Conservation (phyloP, 2,329 filamentous ascomycete species). For the Pseudocercospora musae region DNA sequence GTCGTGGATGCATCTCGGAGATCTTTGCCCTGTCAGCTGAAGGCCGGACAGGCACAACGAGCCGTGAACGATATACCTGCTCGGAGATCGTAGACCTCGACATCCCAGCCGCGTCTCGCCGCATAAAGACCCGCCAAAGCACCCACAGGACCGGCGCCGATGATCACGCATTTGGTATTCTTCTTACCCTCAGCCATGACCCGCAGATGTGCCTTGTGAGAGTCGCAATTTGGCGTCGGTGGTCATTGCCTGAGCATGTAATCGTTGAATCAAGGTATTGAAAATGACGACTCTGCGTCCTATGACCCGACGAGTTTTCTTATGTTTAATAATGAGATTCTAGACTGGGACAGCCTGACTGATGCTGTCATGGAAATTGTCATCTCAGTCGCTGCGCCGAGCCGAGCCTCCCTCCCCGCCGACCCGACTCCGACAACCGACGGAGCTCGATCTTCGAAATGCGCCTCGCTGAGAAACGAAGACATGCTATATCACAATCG, state of each 20-base stretch:
- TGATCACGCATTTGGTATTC: slow-evolving; percentile 55
- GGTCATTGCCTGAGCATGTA: slow-evolving; percentile 12
- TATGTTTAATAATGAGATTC: slow-evolving; percentile 3
- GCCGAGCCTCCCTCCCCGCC: not conserved
- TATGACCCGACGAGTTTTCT: not conserved
- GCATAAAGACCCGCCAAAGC: slow-evolving; percentile 90
- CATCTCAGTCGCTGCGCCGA: not conserved
- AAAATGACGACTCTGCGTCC: slow-evolving; percentile 8
- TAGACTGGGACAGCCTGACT: not conserved
- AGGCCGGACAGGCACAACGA: not conserved
- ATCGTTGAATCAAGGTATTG: not conserved
- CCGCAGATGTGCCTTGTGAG: slow-evolving; percentile 12
- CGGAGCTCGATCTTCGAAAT: not conserved
- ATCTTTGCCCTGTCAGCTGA: slow-evolving; percentile 54
- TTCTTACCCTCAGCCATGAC: slow-evolving; percentile 17
- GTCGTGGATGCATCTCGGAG: slow-evolving; percentile 77
- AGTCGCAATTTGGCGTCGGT: slow-evolving; percentile 13
- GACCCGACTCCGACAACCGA: not conserved
- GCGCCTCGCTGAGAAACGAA: not conserved
- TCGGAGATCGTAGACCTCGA: slow-evolving; percentile 91
- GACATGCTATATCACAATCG: not conserved
- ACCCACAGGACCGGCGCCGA: slow-evolving; percentile 91
- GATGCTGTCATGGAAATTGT: slow-evolving; percentile 9
- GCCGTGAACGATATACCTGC: slow-evolving; percentile 68
- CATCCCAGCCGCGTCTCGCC: slow-evolving; percentile 78